Evolutionary conservation across 2,329 filamentous ascomycete species (phyloP).

Genomic region (Tothia fuscella): DNA sequence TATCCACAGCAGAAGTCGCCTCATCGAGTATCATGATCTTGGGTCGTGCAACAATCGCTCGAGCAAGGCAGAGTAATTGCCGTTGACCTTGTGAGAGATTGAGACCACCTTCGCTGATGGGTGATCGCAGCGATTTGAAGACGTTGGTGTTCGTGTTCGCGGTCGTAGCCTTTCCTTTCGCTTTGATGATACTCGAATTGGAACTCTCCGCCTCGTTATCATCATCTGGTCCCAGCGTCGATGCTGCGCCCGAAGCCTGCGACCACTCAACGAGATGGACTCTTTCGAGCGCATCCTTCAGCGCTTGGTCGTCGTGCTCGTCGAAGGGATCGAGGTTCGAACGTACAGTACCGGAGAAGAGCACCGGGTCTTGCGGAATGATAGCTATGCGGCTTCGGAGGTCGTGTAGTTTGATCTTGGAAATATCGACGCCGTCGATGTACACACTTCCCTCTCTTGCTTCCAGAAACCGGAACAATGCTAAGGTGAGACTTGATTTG

Average conservation of each 20-base stretch:
- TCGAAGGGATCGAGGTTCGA: slow-evolving; percentile 69
- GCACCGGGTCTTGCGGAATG: slow-evolving; percentile 71
- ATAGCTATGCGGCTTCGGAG: slow-evolving; percentile 65
- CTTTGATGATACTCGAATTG: background rate
- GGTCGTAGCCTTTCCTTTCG: background rate
- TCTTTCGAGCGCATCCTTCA: slow-evolving; percentile 56
- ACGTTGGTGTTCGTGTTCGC: slow-evolving; percentile 13
- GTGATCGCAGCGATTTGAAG: slow-evolving; percentile 13
- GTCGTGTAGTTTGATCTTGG: slow-evolving; percentile 56
- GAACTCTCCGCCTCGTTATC: background rate
- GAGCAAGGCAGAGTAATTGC: slow-evolving; percentile 17
- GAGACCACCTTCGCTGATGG: slow-evolving; percentile 13
- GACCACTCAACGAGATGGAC: slow-evolving; percentile 47
- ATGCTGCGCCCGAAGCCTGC: background rate
- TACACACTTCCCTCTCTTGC: slow-evolving; percentile 12
- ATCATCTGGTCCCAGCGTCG: background rate
- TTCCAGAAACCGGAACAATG: slow-evolving; percentile 67
- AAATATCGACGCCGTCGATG: slow-evolving; percentile 66
- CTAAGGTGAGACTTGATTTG: slow-evolving; percentile 64
- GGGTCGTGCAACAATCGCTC: slow-evolving; percentile 34
- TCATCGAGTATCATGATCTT: slow-evolving; percentile 74
- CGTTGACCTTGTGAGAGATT: slow-evolving; percentile 17
- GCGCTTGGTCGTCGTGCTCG: slow-evolving; percentile 54
- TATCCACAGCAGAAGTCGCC: slow-evolving; percentile 67
- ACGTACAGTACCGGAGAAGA: slow-evolving; percentile 69